phyloP scores from a whole-genome alignment of 305 asterid genomes.

The Vinca major region DNA sequence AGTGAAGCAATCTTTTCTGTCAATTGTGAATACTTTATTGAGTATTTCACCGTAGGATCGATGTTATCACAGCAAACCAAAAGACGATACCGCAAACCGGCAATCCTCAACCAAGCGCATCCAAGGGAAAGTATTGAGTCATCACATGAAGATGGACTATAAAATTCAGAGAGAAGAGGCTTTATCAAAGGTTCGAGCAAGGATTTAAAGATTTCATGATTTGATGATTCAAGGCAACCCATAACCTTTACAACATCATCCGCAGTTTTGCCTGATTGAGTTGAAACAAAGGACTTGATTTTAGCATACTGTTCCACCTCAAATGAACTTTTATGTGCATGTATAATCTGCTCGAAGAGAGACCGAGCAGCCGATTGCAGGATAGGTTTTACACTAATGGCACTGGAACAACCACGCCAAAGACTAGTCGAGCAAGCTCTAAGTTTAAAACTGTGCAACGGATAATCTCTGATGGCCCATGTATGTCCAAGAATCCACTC shows the following conservation, averaged over 20 bases:
- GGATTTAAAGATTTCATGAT: conserved; percentile 44
- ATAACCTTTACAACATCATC: conserved; percentile 31
- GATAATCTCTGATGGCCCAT: conserved; percentile 46
- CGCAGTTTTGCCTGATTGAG: conserved; percentile 23
- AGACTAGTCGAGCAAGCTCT: conserved; percentile 65
- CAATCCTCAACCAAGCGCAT: conserved; percentile 52
- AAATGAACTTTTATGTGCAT: conserved; percentile 64
- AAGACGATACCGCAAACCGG: conserved; percentile 69
- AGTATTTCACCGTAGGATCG: conserved; percentile 74
- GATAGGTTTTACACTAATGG: conserved; percentile 28
- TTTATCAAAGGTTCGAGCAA: conserved; percentile 45
- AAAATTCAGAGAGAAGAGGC: conserved; percentile 59
- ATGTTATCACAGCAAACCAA: conserved; percentile 53
- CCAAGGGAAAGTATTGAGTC: conserved; percentile 37
- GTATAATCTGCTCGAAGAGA: conserved; percentile 78
- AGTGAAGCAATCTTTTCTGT: conserved; percentile 59
- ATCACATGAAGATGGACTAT: conserved; percentile 30
- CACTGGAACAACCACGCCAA: conserved; percentile 54
- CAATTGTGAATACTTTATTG: conserved; percentile 54
- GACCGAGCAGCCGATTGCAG: conserved; percentile 54
- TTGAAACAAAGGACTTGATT: conserved; percentile 41
- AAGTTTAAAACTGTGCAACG: conserved; percentile 51
- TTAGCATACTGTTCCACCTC: conserved; percentile 38
- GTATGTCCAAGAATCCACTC: conserved; percentile 43
- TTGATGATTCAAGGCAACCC: conserved; percentile 61